Base-by-base conservation (phyloP, 1,284 basidiomycete species). In the Cutaneotrichosporon cavernicola region DNA sequence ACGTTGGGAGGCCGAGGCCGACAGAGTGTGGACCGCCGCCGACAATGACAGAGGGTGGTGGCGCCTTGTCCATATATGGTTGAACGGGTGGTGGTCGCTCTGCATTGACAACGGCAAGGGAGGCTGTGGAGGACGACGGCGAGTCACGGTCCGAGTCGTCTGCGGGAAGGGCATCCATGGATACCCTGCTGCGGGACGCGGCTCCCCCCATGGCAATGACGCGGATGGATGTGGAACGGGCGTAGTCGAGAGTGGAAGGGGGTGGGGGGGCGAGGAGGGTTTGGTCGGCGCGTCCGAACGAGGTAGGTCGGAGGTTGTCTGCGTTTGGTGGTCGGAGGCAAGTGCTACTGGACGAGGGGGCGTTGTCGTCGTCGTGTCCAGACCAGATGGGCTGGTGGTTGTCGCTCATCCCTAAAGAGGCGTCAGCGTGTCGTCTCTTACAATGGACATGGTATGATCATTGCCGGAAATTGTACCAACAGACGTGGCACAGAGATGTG, bases 111-210 rank as follows among this genome's bases (percentile, higher is more conserved):
- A 32, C 36, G 13, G 66, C 64, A 21, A 68, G 57, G 26, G 66
- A 68, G 2, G 62, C 62, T 21, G 60, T 61, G 13, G 59, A 61
- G 5, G 66, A 68, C 10, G 66, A 56, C 10, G 64, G 64, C 5
- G 66, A 56, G 32, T 53, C 58, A 34, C 57, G 40, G n/a, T 63
- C 43, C 11, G n/a, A 38, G 47, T 56, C 62, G 21, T 61, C 63
- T n/a, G 43, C 61, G 5, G 62, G 66, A 21, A 65, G 56, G 30
- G 66, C 66, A 36, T 68, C 66, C 64, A 68, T 65, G 0, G 66
- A 68, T 2, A 68, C 66, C 14, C 66, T 59, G 34, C 61, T 63
- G n/a, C 66, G 62, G 13, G 66, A 67, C 11, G 63, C 56, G 6
- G 26, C 55, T 3, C 55, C 55, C 5, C 55, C 55, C 55, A 56